Evolutionary conservation across 1,139 yeast genomes (phyloP).

Genomic region (Lodderomyces theae): DNA sequence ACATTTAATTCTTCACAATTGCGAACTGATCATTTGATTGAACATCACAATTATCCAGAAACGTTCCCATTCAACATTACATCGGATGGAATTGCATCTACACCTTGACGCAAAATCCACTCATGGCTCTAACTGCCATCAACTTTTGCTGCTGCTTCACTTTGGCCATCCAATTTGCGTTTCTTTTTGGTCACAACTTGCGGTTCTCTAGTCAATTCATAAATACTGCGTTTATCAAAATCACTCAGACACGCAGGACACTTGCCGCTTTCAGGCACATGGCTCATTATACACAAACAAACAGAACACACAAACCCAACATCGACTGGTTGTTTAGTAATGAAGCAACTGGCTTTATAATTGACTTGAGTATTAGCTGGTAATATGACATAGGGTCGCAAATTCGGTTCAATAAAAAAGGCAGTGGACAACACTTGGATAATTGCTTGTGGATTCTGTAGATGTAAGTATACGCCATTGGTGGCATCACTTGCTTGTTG

Average conservation of each 20-base stretch:
- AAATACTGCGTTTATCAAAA: conserved; percentile 49
- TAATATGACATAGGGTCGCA: conserved; percentile 68
- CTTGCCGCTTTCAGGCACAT: conserved; percentile 54
- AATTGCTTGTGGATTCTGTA: conserved; percentile 73
- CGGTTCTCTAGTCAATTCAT: conserved; percentile 50
- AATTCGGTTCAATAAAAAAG: conserved; percentile 77
- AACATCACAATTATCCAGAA: conserved; percentile 49
- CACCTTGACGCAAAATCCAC: too few relatives aligned
- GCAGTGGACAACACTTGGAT: conserved; percentile 66
- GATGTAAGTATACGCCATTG: conserved; percentile 78
- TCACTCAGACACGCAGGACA: conserved; percentile 54
- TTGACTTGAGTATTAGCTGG: conserved; percentile 89
- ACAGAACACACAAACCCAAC: conserved; percentile 95
- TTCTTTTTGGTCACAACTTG: conserved; percentile 42
- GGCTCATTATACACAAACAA: conserved; percentile 78
- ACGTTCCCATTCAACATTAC: conserved; percentile 40
- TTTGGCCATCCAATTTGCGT: conserved; percentile 26
- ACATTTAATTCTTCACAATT: conserved; percentile 29
- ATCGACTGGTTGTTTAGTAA: conserved; percentile 86
- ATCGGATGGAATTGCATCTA: conserved; percentile 21
- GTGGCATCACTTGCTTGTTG: conserved; percentile 98
- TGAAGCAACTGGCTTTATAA: conserved; percentile 90
- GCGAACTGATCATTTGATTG: conserved; percentile 47
- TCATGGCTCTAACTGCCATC: background rate
- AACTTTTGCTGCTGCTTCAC: too few relatives aligned